Evolutionary conservation across 106 monocot genomes (phyloP).

Genomic region (Platanthera zijinensis): DNA sequence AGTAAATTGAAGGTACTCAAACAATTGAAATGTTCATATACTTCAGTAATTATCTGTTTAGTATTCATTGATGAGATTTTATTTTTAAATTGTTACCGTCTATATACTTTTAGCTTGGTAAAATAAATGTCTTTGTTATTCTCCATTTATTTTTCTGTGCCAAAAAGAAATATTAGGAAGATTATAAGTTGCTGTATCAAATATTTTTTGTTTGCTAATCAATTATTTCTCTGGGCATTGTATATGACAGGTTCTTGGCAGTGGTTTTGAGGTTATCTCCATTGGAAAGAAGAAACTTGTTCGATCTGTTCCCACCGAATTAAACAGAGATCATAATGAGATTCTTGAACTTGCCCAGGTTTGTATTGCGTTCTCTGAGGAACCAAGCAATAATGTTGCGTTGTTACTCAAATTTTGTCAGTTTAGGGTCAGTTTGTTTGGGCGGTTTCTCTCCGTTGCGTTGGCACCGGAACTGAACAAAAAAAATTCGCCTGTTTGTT

Average conservation of each 20-base stretch:
- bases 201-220: conserved; percentile 2
- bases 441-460: no score
- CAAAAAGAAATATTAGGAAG: not conserved
- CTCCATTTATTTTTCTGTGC: not conserved
- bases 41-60: not conserved
- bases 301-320: conserved; percentile 91
- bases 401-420: not conserved
- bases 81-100: not conserved
- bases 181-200: not conserved
- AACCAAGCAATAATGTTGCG: not conserved
- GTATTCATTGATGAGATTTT: not conserved
- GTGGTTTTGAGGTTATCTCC: conserved; percentile 94
- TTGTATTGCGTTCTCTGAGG: conserved; percentile 11
- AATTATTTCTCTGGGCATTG: not conserved
- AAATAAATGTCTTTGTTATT: not conserved
- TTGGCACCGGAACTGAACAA: no score
- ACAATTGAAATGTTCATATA: not conserved
- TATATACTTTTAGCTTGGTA: not conserved
- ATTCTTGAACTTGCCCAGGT: conserved; percentile 98
- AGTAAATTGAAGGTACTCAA: conserved; percentile 77
- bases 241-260: conserved; percentile 56
- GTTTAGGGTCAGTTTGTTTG: no score
- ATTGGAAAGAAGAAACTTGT: conserved; percentile 85
- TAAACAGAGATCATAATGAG: conserved; percentile 95
- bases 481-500: no score